phyloP scores from a whole-genome alignment of 169 alveolate genomes.

The Babesia caballi region DNA sequence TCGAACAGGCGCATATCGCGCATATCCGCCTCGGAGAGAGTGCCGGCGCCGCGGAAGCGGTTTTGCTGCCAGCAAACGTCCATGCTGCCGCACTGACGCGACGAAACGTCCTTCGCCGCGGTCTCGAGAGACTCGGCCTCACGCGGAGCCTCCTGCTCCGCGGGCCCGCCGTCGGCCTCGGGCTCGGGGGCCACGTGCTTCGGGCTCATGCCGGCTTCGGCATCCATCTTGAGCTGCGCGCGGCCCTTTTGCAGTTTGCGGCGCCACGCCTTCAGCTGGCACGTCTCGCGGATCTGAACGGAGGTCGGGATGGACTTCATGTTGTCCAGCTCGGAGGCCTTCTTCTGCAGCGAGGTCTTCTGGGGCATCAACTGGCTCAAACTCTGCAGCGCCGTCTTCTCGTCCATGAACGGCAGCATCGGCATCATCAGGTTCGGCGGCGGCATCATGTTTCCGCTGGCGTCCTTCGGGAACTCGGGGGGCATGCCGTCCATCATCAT shows the following conservation, averaged over 20 bases:
- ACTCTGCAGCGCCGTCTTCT: conserved; percentile 22
- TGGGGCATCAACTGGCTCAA: not conserved
- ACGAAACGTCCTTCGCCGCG: not conserved
- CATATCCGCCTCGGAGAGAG: not conserved
- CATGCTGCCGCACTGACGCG: conserved; percentile 3
- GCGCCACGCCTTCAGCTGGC: conserved; percentile 62
- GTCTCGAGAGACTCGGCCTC: not conserved
- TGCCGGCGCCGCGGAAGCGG: not conserved
- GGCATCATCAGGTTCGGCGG: conserved; percentile 36
- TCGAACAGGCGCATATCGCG: conserved; percentile 15
- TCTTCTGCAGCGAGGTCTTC: conserved; percentile 31
- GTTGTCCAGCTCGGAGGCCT: conserved; percentile 25
- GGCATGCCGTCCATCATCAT: conserved; percentile 39
- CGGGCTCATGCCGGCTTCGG: conserved; percentile 3
- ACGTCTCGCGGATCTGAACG: conserved; percentile 57
- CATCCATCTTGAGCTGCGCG: conserved; percentile 29
- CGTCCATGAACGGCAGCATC: conserved; percentile 45
- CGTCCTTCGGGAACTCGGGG: conserved; percentile 28
- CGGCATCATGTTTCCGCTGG: not conserved
- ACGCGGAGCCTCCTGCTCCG: not conserved
- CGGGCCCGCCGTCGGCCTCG: not conserved
- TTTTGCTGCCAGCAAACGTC: conserved; percentile 16
- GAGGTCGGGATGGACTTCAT: conserved; percentile 56
- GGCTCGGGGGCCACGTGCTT: not conserved
- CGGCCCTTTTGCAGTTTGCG: conserved; percentile 42